Base-by-base conservation (phyloP, 2,329 filamentous ascomycete species). In the Pseudodiploospora longispora region DNA sequence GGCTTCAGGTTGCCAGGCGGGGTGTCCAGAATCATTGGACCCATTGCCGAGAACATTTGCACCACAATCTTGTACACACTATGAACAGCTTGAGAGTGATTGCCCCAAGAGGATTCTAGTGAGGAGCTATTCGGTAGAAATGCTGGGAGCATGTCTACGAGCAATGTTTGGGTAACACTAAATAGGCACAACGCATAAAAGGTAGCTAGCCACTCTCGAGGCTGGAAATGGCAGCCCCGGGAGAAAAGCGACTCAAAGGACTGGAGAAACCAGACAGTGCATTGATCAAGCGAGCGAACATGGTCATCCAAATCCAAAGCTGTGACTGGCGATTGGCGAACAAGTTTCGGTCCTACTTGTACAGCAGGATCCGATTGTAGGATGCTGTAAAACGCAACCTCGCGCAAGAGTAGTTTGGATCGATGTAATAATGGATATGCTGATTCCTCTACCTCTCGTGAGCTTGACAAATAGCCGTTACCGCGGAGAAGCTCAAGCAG, bases 131-230 rank as follows among this genome's bases (percentile, higher is more conserved):
- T 19, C 19, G 19, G 19, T 19, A 19, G 19, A 19, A 19, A 19
- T 43, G 33, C 53, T 41, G 31, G 51, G 42, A 32, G 47, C 39
- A 74, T 61, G 44, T 77, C 72, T 10, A 71, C 61, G 5, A 79
- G 59, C 2, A 80, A 65, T 1, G 74, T 74, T 40, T 71, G 69
- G 19, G 73, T 67, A 29, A 75, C 64, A 54, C 75, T 79, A 52
- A 80, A 78, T n/a, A 80, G 71, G 55, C 76, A 78, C 12, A 80
- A 58, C 9, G 76, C 71, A 40, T 75, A 62, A 47, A 79, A 76
- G 4, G 70, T 56, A 2, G 76, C 71, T 10, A 78, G 56, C 69
- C 74, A 77, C 43, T 64, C 64, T 50, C 66, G 68, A 6, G 67
- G 61, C 27, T 65, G 64, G 27, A 67, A 56, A 5, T 61, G 57